phyloP scores from a whole-genome alignment of 2,329 filamentous ascomycete genomes.

The Xylariomycetidae sp. region DNA sequence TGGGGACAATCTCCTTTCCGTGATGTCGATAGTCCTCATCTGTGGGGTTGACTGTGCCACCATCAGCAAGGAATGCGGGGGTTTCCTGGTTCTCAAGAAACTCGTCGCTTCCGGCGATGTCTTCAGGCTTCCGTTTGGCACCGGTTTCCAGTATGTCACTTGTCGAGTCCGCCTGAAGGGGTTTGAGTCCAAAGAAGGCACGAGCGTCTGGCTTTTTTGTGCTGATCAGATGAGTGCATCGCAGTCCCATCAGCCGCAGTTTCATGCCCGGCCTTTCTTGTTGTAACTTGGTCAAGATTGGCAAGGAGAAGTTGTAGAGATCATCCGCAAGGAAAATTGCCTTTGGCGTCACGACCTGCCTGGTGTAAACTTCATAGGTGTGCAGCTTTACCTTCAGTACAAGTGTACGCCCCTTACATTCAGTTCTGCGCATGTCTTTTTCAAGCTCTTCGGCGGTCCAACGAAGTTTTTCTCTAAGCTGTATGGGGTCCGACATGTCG shows the following conservation, averaged over 20 bases:
- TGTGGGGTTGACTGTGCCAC: neutral
- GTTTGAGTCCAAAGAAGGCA: conserved; percentile 70
- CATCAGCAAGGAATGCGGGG: neutral
- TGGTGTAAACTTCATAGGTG: conserved; percentile 85
- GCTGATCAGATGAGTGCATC: conserved; percentile 82
- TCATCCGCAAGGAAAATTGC: conserved; percentile 73
- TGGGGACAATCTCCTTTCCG: conserved; percentile 48
- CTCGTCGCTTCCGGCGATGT: conserved; percentile 37
- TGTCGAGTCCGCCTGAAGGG: conserved; percentile 20
- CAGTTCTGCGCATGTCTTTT: conserved; percentile 72
- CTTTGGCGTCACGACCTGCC: conserved; percentile 71
- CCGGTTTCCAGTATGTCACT: conserved; percentile 10
- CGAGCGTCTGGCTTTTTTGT: conserved; percentile 76
- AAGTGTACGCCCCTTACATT: conserved; percentile 85
- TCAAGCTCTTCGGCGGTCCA: conserved; percentile 81
- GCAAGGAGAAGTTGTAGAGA: conserved; percentile 73
- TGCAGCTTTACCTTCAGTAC: conserved; percentile 91
- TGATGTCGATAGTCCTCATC: conserved; percentile 31
- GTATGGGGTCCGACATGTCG: conserved; percentile 65
- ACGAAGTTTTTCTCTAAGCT: conserved; percentile 73
- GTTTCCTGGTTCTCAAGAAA: conserved; percentile 36
- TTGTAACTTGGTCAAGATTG: conserved; percentile 79
- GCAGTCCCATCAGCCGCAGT: conserved; percentile 79
- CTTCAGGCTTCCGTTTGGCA: conserved; percentile 41
- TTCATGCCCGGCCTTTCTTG: conserved; percentile 77